These are phyloP conservation scores for Trichoderma sp. DNA, from an alignment of 2,329 filamentous ascomycete species.

Conservation along the genomic window DNA sequence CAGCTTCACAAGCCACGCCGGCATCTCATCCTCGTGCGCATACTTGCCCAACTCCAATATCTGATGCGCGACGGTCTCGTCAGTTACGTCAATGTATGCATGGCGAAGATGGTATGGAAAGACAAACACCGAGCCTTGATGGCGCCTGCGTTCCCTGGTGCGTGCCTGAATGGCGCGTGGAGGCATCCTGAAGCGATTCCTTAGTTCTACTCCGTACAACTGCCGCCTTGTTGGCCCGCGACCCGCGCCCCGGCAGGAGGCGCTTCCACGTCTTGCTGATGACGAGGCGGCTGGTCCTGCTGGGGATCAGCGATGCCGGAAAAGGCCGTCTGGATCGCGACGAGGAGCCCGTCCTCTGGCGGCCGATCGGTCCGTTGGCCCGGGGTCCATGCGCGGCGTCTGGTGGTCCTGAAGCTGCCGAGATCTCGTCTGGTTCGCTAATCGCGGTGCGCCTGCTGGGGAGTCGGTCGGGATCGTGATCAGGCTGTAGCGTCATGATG, in stretches of 20 bases:
- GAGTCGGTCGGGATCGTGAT: neutral
- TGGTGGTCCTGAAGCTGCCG: neutral
- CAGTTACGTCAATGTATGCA: neutral
- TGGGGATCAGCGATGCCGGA: neutral
- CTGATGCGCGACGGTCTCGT: constrained; percentile 33
- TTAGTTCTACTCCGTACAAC: neutral
- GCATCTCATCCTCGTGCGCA: constrained; percentile 75
- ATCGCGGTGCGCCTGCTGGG: neutral
- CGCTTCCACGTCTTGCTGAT: constrained; percentile 16
- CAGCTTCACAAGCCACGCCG: constrained; percentile 64
- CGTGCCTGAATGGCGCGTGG: neutral
- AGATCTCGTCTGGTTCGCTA: constrained; percentile 9
- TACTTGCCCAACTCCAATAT: constrained; percentile 70
- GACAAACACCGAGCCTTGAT: constrained; percentile 20
- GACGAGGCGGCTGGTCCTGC: neutral
- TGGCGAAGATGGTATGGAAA: too few species aligned
- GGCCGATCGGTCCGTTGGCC: neutral
- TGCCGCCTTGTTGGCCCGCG: neutral
- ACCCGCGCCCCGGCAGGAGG: constrained; percentile 6
- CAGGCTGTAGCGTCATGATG: constrained; percentile 4
- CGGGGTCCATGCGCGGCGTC: neutral
- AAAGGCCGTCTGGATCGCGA: neutral
- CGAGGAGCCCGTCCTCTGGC: neutral
- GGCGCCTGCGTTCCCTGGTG: neutral
- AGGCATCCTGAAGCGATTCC: neutral